These are phyloP conservation scores for Polytrichum formosum DNA, from an alignment of 225 moss, liverwort and hornwort genomes.

Conservation along the genomic window DNA sequence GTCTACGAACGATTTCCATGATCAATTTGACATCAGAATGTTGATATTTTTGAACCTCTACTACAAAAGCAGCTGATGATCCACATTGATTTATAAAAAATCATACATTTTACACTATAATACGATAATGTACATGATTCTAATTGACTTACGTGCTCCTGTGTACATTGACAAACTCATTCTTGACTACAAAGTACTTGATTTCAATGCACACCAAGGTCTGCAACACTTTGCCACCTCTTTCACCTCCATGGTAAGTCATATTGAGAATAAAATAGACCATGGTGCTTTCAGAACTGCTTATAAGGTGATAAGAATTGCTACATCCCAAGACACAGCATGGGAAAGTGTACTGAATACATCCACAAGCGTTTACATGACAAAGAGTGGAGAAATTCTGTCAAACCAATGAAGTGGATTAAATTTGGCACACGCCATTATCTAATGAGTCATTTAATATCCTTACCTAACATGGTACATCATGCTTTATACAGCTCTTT, in stretches of 20 bases:
- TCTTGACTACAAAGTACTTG: too few relatives aligned
- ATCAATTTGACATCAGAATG: too few relatives aligned
- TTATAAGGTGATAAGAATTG: not conserved
- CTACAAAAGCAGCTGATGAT: too few relatives aligned
- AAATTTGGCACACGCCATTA: slow-evolving; percentile 30
- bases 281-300: too few relatives aligned
- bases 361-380: not conserved
- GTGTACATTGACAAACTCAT: too few relatives aligned
- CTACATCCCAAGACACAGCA: not conserved
- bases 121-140: too few relatives aligned
- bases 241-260: not conserved
- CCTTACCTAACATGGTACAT: slow-evolving; percentile 55
- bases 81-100: too few relatives aligned
- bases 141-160: too few relatives aligned
- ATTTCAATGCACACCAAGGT: too few relatives aligned
- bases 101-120: too few relatives aligned
- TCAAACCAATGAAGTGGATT: slow-evolving; percentile 39
- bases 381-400: slow-evolving; percentile 16
- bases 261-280: not conserved
- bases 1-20: too few relatives aligned
- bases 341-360: not conserved
- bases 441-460: slow-evolving; percentile 28
- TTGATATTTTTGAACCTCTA: too few relatives aligned
- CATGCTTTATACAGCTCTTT: slow-evolving; percentile 53
- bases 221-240: not conserved